Evolutionary conservation across 2,329 filamentous ascomycete species (phyloP).

Genomic region (Verticillium tricorpus): DNA sequence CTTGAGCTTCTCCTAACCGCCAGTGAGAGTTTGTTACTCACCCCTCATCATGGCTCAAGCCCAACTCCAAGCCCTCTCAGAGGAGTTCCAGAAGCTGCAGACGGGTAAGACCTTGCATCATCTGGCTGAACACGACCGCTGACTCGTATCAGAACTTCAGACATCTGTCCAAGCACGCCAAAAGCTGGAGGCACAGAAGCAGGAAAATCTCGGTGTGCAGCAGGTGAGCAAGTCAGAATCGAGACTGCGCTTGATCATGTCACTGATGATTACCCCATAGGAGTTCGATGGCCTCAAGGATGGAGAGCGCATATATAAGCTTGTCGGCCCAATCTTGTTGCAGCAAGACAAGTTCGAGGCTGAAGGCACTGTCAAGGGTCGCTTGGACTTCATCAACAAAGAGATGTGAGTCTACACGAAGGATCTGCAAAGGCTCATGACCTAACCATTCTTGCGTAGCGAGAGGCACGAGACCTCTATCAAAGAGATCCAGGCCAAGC

Average conservation of each 20-base stretch:
- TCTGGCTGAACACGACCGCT: neutral
- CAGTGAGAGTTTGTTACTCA: neutral
- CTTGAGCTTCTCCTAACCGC: neutral
- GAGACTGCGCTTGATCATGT: neutral
- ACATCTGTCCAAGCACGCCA: slow-evolving; percentile 73
- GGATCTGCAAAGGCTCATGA: neutral
- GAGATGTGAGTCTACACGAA: slow-evolving; percentile 65
- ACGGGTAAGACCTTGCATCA: slow-evolving; percentile 52
- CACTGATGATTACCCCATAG: slow-evolving; percentile 32
- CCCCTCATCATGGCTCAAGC: slow-evolving; percentile 63
- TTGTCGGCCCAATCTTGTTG: slow-evolving; percentile 84
- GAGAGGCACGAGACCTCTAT: slow-evolving; percentile 45
- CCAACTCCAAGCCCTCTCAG: slow-evolving; percentile 74
- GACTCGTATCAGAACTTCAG: slow-evolving; percentile 63
- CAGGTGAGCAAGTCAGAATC: slow-evolving; percentile 46
- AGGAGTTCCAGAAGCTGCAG: slow-evolving; percentile 84
- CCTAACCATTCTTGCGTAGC: slow-evolving; percentile 13
- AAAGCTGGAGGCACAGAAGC: slow-evolving; percentile 88
- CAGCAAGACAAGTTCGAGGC: slow-evolving; percentile 94
- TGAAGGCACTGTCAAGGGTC: slow-evolving; percentile 82
- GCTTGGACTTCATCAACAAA: slow-evolving; percentile 86
- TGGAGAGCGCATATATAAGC: slow-evolving; percentile 90
- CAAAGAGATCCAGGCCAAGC: slow-evolving; percentile 49
- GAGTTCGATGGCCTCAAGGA: slow-evolving; percentile 79
- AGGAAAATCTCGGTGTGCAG: slow-evolving; percentile 87